These are phyloP conservation scores for Botrytis byssoidea DNA, from an alignment of 2,329 filamentous ascomycete species.

Conservation along the genomic window DNA sequence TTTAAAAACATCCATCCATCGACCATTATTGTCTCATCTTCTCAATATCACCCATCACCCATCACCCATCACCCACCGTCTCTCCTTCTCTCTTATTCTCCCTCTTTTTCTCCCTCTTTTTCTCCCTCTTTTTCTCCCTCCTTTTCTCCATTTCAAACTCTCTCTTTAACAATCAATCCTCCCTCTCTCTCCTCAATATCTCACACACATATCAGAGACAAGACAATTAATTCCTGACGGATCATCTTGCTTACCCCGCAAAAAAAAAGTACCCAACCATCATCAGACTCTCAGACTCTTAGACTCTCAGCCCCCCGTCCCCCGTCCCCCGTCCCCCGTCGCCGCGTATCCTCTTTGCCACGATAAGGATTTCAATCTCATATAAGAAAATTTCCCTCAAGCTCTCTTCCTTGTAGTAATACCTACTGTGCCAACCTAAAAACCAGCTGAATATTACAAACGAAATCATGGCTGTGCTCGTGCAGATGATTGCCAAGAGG, in stretches of 20 bases:
- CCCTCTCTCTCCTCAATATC: background rate
- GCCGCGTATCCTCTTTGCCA: slow-evolving; percentile 1
- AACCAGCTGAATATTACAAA: background rate
- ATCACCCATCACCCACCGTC: background rate
- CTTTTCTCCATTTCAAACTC: background rate
- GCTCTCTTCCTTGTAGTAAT: background rate
- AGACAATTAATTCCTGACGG: background rate
- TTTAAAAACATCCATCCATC: background rate
- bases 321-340: background rate
- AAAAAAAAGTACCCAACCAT: background rate
- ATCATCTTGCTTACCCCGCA: slow-evolving; percentile 3
- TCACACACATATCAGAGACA: background rate
- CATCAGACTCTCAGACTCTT: background rate
- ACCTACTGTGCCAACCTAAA: background rate
- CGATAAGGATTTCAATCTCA: background rate
- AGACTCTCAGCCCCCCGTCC: background rate
- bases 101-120: too few species aligned
- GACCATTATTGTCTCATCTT: too few species aligned
- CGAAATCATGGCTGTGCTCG: slow-evolving; percentile 2
- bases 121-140: background rate
- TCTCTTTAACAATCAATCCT: too few species aligned
- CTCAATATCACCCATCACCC: background rate
- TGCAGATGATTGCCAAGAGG: slow-evolving; percentile 5
- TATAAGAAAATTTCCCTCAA: background rate
- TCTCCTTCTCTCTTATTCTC: background rate